phyloP scores from a whole-genome alignment of 108 stramenopile genomes.

The Conticribra guillardii region DNA sequence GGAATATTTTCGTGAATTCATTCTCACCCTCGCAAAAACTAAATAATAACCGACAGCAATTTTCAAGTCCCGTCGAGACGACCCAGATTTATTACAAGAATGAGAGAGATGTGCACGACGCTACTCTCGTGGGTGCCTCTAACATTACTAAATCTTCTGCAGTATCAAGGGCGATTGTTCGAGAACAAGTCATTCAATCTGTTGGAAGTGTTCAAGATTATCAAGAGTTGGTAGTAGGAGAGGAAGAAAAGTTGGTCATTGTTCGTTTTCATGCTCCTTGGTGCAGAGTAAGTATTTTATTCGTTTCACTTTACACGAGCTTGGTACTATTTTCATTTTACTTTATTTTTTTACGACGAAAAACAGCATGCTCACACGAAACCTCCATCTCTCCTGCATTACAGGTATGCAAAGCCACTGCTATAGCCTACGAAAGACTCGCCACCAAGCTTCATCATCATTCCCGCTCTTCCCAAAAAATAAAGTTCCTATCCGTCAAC shows the following conservation, averaged over 20 bases:
- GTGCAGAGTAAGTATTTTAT: background rate
- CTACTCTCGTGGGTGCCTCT: no score
- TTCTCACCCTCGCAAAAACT: no score
- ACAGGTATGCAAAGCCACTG: background rate
- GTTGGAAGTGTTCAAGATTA: slow-evolving; percentile 1
- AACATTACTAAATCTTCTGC: no score
- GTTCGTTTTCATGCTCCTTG: background rate
- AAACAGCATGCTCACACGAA: background rate
- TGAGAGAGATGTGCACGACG: no score
- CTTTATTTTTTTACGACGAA: background rate
- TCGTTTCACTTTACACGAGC: no score
- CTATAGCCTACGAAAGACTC: background rate
- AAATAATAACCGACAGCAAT: no score
- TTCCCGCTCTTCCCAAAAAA: background rate
- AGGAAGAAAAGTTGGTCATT: background rate
- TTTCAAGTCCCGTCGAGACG: no score
- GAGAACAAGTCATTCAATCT: no score
- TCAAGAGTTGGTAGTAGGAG: background rate
- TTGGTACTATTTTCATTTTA: background rate
- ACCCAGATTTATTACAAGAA: no score
- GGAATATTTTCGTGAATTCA: no score
- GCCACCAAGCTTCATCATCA: background rate
- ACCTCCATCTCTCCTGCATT: background rate
- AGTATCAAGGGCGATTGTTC: no score
- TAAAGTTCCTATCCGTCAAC: slow-evolving; percentile 23